Evolutionary conservation across 148 eudicot genomes (phyloP), one percentile per base, ranked within the genome.

Genomic region (Rhododendron molle): DNA sequence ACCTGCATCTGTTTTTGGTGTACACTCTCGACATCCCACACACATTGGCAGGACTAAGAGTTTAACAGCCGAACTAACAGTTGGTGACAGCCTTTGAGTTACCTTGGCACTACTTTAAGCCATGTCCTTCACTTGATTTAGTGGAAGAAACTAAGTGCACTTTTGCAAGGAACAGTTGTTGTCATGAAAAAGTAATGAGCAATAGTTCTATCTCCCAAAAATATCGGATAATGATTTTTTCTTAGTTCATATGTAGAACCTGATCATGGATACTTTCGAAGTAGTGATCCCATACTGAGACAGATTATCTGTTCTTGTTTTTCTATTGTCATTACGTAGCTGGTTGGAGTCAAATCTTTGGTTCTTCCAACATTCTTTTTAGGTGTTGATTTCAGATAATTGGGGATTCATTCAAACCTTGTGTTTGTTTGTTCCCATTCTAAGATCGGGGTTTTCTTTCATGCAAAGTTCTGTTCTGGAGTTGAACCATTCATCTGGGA

Each of bases 101-200:
- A 73, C 21, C 20, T 32, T 40, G 50, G 50, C 2, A 23, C 7
- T 21, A 23, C 44, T 78, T 23, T 11, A 78, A 43, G 5, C 54
- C 81, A n/a, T 23, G 81, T 23, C 30, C 81, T 23, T 73, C 46
- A n/a, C 23, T 21, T 8, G 26, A 73, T 76, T 38, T 76, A 38
- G 23, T 76, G 38, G 44, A 76, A 76, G 79, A 76, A 36, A 38
- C 9, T 76, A 38, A 38, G 79, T 76, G 44, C n/a, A 32, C 28
- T 76, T 76, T 43, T 40, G 30, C 28, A 20, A 76, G 54, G 16
- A 44, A 78, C 81, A n/a, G 5, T 11, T 8, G 30, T 23, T 23
- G 81, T n/a, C 81, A 44, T 78, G 83, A 54, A 32, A 52, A 30
- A 81, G 83, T 50, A 81, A 52, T 18, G 43, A n/a, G 44, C 62